These are phyloP conservation scores for Ceratocystis cubensis DNA, from an alignment of 2,329 filamentous ascomycete genomes.

Conservation along the genomic window DNA sequence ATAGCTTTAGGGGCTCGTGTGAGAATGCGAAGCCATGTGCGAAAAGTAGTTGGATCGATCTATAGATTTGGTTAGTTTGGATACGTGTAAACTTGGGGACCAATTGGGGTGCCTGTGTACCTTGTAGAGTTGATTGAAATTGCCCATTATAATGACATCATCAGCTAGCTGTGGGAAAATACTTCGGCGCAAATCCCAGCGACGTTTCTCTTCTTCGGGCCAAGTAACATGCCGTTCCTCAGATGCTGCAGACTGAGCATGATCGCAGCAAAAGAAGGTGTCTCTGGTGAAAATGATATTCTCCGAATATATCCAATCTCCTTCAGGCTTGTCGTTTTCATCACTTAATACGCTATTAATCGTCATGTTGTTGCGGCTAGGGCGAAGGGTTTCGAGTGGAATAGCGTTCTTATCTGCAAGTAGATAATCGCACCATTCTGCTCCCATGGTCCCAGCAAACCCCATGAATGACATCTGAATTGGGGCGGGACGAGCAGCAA, in stretches of 20 bases:
- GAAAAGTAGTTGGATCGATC: slow-evolving; percentile 96
- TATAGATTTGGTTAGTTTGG: slow-evolving; percentile 29
- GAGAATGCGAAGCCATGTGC: slow-evolving; percentile 87
- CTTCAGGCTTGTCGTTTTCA: slow-evolving; percentile 55
- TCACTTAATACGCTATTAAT: slow-evolving; percentile 56
- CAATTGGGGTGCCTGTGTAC: slow-evolving; percentile 36
- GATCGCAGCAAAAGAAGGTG: slow-evolving; percentile 97
- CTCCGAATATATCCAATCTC: slow-evolving; percentile 89
- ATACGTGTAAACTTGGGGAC: neutral
- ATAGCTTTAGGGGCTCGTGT: slow-evolving; percentile 73
- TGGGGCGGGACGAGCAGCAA: slow-evolving; percentile 83
- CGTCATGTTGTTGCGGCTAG: slow-evolving; percentile 61
- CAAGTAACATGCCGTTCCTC: slow-evolving; percentile 57
- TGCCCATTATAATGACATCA: slow-evolving; percentile 80
- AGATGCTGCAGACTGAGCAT: slow-evolving; percentile 75
- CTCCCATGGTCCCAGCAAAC: slow-evolving; percentile 87
- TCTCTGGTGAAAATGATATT: slow-evolving; percentile 91
- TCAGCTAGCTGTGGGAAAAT: slow-evolving; percentile 74
- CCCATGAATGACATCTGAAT: slow-evolving; percentile 99
- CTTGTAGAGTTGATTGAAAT: slow-evolving; percentile 99
- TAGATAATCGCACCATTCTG: slow-evolving; percentile 97
- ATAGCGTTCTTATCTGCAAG: slow-evolving; percentile 82
- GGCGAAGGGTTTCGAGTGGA: slow-evolving; percentile 66
- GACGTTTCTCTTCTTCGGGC: slow-evolving; percentile 66
- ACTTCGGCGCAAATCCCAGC: slow-evolving; percentile 89